Percentiles rank a stretch among this genome's conserved stretches.
phyloP scores from a whole-genome alignment of 805 yeast species.

The Zygotorulaspora sp. region DNA sequence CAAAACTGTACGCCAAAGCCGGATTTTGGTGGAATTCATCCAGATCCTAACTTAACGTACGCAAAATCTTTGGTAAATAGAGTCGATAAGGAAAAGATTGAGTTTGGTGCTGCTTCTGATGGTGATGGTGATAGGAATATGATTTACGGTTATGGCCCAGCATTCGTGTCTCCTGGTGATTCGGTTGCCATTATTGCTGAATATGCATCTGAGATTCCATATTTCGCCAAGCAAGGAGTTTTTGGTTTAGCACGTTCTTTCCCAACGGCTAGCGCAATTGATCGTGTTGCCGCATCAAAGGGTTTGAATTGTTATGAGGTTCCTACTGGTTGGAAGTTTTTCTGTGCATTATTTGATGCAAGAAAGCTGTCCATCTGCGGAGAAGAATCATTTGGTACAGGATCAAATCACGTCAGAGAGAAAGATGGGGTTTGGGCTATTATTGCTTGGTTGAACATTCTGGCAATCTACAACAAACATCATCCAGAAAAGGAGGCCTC shows the following conservation, averaged over 20 bases:
- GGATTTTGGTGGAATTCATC: conserved; percentile 96
- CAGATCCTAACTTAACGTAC: conserved; percentile 95
- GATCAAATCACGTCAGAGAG: conserved; percentile 94
- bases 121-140: conserved; percentile 99
- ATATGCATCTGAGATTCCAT: conserved; percentile 88
- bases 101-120: conserved; percentile 98
- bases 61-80: conserved; percentile 80
- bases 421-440: conserved; percentile 98
- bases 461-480: conserved; percentile 71
- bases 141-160: conserved; percentile 86
- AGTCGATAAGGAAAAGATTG: conserved; percentile 77
- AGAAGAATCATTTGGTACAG: conserved; percentile 97
- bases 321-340: conserved; percentile 98
- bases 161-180: conserved; percentile 97
- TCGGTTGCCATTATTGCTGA: conserved; percentile 97
- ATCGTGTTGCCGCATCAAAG: conserved; percentile 77
- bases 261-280: conserved; percentile 96
- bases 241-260: conserved; percentile 93
- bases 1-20: conserved; percentile 79
- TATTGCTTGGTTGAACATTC: conserved; percentile 92
- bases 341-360: conserved; percentile 92
- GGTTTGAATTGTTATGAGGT: conserved; percentile 82
- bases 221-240: conserved; percentile 78
- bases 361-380: conserved; percentile 94
- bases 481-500: conserved; percentile 58